These are phyloP conservation scores for Lentinula boryana DNA, from an alignment of 768 basidiomycete species.

Conservation along the genomic window DNA sequence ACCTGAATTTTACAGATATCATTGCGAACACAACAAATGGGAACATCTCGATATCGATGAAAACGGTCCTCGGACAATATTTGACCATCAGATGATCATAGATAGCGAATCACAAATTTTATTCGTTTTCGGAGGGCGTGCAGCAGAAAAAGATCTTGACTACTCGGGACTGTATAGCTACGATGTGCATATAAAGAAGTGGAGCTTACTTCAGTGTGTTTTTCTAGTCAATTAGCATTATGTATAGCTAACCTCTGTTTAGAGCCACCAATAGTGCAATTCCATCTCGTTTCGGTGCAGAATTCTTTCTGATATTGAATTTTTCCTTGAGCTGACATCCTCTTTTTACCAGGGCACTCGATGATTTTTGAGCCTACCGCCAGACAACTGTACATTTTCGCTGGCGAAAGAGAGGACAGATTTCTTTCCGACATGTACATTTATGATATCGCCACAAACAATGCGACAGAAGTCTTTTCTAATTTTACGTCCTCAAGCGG, in stretches of 20 bases:
- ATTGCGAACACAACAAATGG: slow-evolving; percentile 70
- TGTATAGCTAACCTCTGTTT: neutral
- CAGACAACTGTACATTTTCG: slow-evolving; percentile 64
- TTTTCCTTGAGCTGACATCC: slow-evolving; percentile 9
- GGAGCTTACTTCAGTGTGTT: slow-evolving; percentile 59
- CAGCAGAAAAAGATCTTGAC: slow-evolving; percentile 54
- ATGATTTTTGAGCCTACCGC: slow-evolving; percentile 68
- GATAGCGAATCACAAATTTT: slow-evolving; percentile 66
- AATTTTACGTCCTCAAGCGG: slow-evolving; percentile 60
- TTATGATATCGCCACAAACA: slow-evolving; percentile 55
- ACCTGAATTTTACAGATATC: slow-evolving; percentile 76
- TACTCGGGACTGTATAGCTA: slow-evolving; percentile 75
- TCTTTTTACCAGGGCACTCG: slow-evolving; percentile 51
- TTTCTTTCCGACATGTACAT: slow-evolving; percentile 75
- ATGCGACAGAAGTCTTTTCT: slow-evolving; percentile 53
- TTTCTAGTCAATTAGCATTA: neutral
- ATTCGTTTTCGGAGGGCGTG: slow-evolving; percentile 72
- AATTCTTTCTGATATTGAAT: slow-evolving; percentile 49
- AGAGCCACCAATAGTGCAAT: neutral
- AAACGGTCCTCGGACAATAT: slow-evolving; percentile 65
- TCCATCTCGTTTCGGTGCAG: slow-evolving; percentile 19
- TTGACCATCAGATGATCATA: slow-evolving; percentile 79
- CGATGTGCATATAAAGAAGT: slow-evolving; percentile 55
- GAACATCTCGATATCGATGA: slow-evolving; percentile 69
- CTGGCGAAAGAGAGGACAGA: slow-evolving; percentile 62